Base-by-base conservation (phyloP, 345 rosid species). In the Boechera divaricarpa region DNA sequence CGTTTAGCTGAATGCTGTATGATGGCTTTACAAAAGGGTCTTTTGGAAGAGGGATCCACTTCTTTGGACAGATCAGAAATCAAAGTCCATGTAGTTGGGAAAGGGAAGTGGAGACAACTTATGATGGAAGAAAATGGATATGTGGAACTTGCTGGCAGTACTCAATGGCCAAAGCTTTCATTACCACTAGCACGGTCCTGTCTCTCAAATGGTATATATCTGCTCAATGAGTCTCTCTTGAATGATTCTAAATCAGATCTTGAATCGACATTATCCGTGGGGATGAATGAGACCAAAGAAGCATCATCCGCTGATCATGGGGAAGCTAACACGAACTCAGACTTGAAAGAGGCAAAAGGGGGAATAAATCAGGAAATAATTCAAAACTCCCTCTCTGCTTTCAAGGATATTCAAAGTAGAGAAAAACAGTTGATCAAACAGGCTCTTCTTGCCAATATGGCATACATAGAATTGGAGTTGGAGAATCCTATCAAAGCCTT, bases 1-100 rank as follows among this genome's bases (percentile, higher is more conserved):
- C 93, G 97, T 57, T 86, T 96, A 49, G 97, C 98, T 67, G 99
- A 96, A 82, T 93, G 99, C 79, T 91, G 97, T 76, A 72, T 91
- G 32, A 77, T 91, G 97, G 99, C 97, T 76, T 79, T 82, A 54
- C 92, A 87, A 82, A 92, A 85, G 76, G 97, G 97, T 59, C 84
- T 90, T 69, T 45, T 87, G 62, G 84, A 77, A 49, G 85, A 77
- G 57, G 73, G 85, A 32, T 29, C 42, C 57, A 64, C 77, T 70
- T 65, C 82, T 41, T 78, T 74, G 9, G 89, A 91, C 51, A 77
- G 80, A 60, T 85, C 93, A 10, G 92, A 88, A 67, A 74, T 90
- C 74, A 79, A 73, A 74, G 77, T 86, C 56, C 86, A 75, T 77
- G 96, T 91, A 61, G 33, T 91, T 61, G 98, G 99, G 74, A 90